Evolutionary conservation across 441 rosid genomes (phyloP).

Genomic region (Euphorbia celastroides): DNA sequence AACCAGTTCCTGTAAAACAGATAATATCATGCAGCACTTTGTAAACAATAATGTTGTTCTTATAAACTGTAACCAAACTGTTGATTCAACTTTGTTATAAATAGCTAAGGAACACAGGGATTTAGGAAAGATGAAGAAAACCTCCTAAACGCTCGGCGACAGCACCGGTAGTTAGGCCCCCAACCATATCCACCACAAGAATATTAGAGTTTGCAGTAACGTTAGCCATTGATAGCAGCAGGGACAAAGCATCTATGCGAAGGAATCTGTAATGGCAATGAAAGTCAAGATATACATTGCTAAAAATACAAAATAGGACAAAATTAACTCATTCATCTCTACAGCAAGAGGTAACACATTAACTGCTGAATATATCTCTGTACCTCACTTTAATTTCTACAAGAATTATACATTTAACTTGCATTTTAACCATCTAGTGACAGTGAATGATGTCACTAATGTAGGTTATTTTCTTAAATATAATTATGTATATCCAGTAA

Average conservation of each 20-base stretch:
- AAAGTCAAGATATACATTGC: background rate
- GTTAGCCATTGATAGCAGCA: conserved; percentile 81
- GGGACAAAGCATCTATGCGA: conserved; percentile 73
- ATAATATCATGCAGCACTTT: conserved; percentile 14
- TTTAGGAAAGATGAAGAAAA: conserved; percentile 16
- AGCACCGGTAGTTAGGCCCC: conserved; percentile 90
- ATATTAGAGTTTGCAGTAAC: conserved; percentile 64
- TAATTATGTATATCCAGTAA: no score
- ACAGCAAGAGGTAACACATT: background rate
- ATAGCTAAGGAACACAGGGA: background rate
- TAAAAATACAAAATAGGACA: background rate
- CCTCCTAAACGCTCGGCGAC: conserved; percentile 94
- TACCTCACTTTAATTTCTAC: background rate
- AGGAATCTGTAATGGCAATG: conserved; percentile 46
- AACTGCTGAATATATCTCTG: background rate
- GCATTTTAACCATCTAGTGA: background rate
- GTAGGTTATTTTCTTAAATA: background rate
- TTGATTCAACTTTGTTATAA: conserved; percentile 2
- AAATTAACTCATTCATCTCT: background rate
- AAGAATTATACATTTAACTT: background rate
- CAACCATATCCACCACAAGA: conserved; percentile 82
- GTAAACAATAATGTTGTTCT: background rate
- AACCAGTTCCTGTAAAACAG: conserved; percentile 56
- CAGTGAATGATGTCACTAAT: background rate
- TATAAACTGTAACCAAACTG: background rate